Percentiles rank a stretch among this genome's conserved stretches.
Conservation (phyloP, 176 grass and related monocot species). For the Cenchrus fungigraminus region DNA sequence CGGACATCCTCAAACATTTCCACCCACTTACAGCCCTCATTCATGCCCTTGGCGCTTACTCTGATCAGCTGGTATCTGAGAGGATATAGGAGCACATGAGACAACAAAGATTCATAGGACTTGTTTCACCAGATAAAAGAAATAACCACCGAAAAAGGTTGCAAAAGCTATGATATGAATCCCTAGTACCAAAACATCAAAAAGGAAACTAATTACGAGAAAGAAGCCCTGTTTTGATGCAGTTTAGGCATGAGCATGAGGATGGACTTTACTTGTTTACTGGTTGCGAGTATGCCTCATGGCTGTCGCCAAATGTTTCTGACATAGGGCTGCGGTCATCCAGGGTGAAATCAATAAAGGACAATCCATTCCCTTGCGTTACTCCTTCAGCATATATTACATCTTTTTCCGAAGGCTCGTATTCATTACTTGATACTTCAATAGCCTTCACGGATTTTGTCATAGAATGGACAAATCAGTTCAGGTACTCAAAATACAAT, state of each 20-base stretch:
- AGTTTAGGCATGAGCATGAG: slow-evolving; percentile 21
- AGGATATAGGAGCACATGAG: slow-evolving; percentile 23
- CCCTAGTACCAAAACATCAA: slow-evolving; percentile 18
- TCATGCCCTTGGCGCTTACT: slow-evolving; percentile 84
- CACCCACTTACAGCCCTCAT: slow-evolving; percentile 93
- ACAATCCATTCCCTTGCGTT: slow-evolving; percentile 92
- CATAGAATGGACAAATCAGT: slow-evolving; percentile 11
- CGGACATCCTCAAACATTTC: slow-evolving; percentile 99
- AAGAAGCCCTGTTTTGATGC: neutral
- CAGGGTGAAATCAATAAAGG: slow-evolving; percentile 85
- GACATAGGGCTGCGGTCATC: slow-evolving; percentile 90
- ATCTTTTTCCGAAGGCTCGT: slow-evolving; percentile 94
- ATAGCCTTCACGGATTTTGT: slow-evolving; percentile 70
- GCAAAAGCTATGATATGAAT: slow-evolving; percentile 14
- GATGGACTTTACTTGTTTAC: slow-evolving; percentile 65
- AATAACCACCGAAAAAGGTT: neutral
- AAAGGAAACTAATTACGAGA: neutral
- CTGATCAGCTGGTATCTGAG: slow-evolving; percentile 89
- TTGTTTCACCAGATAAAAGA: slow-evolving; percentile 1
- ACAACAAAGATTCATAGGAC: neutral
- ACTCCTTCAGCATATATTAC: slow-evolving; percentile 93
- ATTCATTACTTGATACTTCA: slow-evolving; percentile 97
- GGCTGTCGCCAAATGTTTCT: slow-evolving; percentile 72
- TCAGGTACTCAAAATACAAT: slow-evolving; percentile 20
- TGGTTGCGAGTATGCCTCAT: slow-evolving; percentile 66